Base-by-base conservation (phyloP, 768 basidiomycete species). In the Cyclocybe cylindracea region DNA sequence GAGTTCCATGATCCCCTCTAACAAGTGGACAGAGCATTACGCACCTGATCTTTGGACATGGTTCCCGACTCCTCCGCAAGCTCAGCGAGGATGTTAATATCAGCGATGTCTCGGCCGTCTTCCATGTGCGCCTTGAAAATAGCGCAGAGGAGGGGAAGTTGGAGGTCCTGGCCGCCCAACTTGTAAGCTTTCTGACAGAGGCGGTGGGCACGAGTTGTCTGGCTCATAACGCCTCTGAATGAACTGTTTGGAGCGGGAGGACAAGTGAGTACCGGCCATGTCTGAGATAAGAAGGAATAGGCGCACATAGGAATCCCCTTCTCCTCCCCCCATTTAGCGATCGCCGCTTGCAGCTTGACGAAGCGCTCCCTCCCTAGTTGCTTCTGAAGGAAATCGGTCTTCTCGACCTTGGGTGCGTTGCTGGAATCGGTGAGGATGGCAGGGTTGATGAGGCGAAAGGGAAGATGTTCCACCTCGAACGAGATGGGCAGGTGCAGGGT, bases 121-220 rank as follows among this genome's bases (percentile, higher is more conserved):
- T 86, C 81, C 61, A 86, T 80, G 64, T 84, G 83, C 16, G 82
- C 84, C 57, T 84, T 78, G 75, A 85, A 91, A 3, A 91, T 66
- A 16, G 73, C 74, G 19, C 76, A 75, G 39, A 88, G 71, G 38
- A 85, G 59, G 1, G 79, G 74, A 5, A 81, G 64, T 65, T 92
- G 90, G 33, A 79, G 61, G 9, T 74, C 63, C 63, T 84, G 78
- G 0, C 88, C 87, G 13, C 85, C 85, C 14, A 82, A 54, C 55
- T 76, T 68, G 64, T 75, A 86, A 1, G 89, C 89, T 62, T 89
- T 87, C 49, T 80, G 79, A 31, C 85, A 75, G 24, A 94, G 73
- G 9, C 90, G 80, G 65, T 92, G 91, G 7, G 86, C 86, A 14
- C 76, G 71, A 35, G 77, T 83, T n/a, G 89, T 87, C 60, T 83